phyloP scores from a whole-genome alignment of 805 yeast species.

The Yamadazyma sp. region DNA sequence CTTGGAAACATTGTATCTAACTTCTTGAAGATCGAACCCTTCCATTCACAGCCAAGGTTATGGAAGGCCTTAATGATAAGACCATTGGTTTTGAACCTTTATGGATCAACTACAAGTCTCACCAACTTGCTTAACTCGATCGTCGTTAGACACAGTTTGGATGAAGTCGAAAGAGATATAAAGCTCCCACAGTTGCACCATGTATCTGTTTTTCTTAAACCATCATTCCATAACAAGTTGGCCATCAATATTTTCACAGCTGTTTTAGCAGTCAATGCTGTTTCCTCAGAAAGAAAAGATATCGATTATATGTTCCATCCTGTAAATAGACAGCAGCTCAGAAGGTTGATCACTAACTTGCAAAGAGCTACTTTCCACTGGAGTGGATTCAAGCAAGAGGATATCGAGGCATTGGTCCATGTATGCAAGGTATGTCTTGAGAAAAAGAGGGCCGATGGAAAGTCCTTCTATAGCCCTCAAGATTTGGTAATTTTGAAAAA shows the following conservation, averaged over 20 bases:
- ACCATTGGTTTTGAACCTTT: constrained; percentile 44
- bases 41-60: constrained; percentile 44
- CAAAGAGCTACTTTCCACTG: constrained; percentile 71
- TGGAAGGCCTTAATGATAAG: constrained; percentile 50
- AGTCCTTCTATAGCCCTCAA: constrained; percentile 25
- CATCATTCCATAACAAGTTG: constrained; percentile 60
- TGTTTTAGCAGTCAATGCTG: constrained; percentile 70
- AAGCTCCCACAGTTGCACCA: constrained; percentile 59
- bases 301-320: constrained; percentile 73
- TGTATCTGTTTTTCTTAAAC: constrained; percentile 55
- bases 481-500: constrained; percentile 46
- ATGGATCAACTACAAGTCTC: constrained; percentile 44
- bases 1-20: constrained; percentile 53
- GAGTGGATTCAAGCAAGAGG: constrained; percentile 67
- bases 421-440: constrained; percentile 49
- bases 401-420: constrained; percentile 51
- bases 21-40: constrained; percentile 61
- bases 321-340: constrained; percentile 50
- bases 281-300: constrained; percentile 66
- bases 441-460: constrained; percentile 26
- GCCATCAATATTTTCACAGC: constrained; percentile 65
- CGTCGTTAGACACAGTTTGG: constrained; percentile 56
- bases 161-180: constrained; percentile 56
- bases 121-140: constrained; percentile 44
- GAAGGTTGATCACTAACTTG: constrained; percentile 57